Evolutionary conservation across 2,329 filamentous ascomycete species (phyloP).

Genomic region (Fusarium cicatricum): DNA sequence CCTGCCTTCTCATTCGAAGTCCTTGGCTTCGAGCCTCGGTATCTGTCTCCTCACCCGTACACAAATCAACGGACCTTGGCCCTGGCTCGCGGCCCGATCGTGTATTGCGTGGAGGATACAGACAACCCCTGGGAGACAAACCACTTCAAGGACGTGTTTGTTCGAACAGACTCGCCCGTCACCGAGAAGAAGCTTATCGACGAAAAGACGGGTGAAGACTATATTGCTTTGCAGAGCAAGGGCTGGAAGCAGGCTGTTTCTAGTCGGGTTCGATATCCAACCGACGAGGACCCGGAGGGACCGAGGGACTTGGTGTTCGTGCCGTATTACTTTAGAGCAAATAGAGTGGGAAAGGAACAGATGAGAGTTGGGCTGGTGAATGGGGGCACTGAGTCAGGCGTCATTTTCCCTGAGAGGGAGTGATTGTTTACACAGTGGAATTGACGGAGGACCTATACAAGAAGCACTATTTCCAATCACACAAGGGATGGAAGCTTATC

Average conservation of each 20-base stretch:
- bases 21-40: constrained; percentile 56
- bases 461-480: too few species aligned
- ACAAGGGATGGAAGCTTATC: too few species aligned
- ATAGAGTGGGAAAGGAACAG: constrained; percentile 22
- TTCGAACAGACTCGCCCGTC: constrained; percentile 1
- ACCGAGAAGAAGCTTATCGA: constrained; percentile 9
- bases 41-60: constrained; percentile 61
- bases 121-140: constrained; percentile 65
- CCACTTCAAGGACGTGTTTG: constrained; percentile 58
- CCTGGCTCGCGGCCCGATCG: constrained; percentile 62
- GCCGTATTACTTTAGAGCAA: constrained; percentile 19
- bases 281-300: not conserved
- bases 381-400: constrained; percentile 6
- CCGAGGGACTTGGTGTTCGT: constrained; percentile 9
- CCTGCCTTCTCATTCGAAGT: constrained; percentile 48
- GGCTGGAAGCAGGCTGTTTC: constrained; percentile 10
- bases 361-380: constrained; percentile 31
- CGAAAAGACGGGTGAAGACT: constrained; percentile 12
- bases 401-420: constrained; percentile 14
- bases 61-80: constrained; percentile 61
- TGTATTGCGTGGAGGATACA: constrained; percentile 67
- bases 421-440: not conserved
- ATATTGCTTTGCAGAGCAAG: constrained; percentile 14
- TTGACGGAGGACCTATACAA: too few species aligned
- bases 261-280: not conserved